Conservation (phyloP, 2,329 filamentous ascomycete genomes). For the Penicillium sp. region DNA sequence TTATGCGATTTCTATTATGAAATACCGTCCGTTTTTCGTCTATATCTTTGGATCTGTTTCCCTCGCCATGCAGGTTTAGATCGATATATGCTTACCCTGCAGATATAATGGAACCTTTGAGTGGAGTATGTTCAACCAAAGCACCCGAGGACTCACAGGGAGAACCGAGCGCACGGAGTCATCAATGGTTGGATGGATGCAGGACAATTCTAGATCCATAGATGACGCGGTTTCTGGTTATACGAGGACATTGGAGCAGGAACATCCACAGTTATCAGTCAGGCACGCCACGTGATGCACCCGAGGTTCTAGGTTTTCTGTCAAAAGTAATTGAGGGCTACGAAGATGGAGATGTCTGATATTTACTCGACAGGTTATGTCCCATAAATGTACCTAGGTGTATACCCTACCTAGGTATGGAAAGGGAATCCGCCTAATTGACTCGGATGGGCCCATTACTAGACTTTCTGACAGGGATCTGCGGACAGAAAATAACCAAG, state of each 20-base stretch:
- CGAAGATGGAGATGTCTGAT: too few relatives aligned
- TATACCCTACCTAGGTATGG: neutral
- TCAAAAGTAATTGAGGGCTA: neutral
- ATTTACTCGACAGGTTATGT: too few relatives aligned
- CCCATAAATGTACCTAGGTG: neutral
- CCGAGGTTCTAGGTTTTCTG: neutral
- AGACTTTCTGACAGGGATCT: neutral
- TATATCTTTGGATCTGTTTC: neutral
- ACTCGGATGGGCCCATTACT: neutral
- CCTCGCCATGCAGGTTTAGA: neutral
- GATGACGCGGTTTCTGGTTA: neutral
- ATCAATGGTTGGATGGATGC: neutral
- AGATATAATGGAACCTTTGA: neutral
- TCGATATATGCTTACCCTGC: neutral
- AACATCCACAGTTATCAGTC: neutral
- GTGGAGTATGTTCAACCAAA: neutral
- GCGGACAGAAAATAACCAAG: neutral
- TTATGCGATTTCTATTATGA: neutral
- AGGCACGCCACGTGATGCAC: neutral
- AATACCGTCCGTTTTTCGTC: neutral
- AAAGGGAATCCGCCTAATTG: neutral
- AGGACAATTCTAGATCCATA: neutral
- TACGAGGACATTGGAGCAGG: too few relatives aligned
- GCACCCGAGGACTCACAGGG: neutral
- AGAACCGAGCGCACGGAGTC: neutral